Percentiles rank a stretch among this genome's conserved stretches.
Evolutionary conservation across 75 land plant species (phyloP).

Genomic region (Isoetes taiwanensis): DNA sequence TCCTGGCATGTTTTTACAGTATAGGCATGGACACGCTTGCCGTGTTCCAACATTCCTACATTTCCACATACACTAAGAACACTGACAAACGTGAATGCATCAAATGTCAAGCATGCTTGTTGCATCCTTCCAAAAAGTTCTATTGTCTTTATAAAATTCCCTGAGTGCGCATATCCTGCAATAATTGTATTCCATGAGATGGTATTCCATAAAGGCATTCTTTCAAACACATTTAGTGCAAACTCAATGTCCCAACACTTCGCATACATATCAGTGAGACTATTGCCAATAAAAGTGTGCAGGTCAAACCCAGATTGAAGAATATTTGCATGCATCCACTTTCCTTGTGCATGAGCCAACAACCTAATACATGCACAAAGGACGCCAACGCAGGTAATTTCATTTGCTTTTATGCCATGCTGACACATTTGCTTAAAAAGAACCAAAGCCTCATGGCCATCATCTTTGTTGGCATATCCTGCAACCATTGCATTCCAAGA

Average conservation of each 20-base stretch:
- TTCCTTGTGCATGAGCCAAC: too few species aligned
- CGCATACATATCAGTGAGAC: slow-evolving; percentile 45
- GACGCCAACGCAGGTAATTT: too few species aligned
- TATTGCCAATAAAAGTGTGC: slow-evolving; percentile 35
- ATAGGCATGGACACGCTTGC: slow-evolving; percentile 19
- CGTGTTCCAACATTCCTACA: slow-evolving; percentile 15
- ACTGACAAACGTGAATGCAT: slow-evolving; percentile 18
- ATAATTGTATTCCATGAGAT: not conserved
- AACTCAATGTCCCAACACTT: slow-evolving; percentile 33
- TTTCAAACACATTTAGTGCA: slow-evolving; percentile 8
- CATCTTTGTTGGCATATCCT: not conserved
- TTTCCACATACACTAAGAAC: slow-evolving; percentile 27
- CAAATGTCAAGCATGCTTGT: slow-evolving; percentile 4
- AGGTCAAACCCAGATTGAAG: too few species aligned
- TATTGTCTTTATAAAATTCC: too few species aligned
- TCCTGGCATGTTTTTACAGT: slow-evolving; percentile 12
- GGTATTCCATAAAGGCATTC: not conserved
- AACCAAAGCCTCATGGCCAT: not conserved
- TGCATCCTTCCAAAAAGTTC: slow-evolving; percentile 2
- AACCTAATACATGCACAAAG: too few species aligned
- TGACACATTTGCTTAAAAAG: not conserved
- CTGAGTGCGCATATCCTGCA: not conserved
- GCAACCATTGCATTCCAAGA: slow-evolving; percentile 7
- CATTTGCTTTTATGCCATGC: too few species aligned
- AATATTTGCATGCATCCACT: too few species aligned